A percentile compares a stretch with the other conserved stretches of the same genome.
Conservation (phyloP, 2,329 filamentous ascomycete species). For the Fusarium bulbicola region DNA sequence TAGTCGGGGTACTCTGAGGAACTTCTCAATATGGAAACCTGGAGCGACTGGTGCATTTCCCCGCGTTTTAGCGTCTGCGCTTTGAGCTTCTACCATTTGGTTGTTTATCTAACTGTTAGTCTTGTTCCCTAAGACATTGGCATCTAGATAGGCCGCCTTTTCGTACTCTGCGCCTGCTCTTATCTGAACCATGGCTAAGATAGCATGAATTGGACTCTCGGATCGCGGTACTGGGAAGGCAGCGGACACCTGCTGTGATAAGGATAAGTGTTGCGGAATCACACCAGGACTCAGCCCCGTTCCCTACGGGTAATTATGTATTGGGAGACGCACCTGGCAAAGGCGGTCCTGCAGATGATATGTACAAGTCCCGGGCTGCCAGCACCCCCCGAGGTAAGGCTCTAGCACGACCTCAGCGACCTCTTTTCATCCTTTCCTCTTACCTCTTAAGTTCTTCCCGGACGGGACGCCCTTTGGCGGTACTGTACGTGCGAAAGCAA, state of each 20-base stretch:
- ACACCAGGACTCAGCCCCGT: too few species aligned
- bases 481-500: fast-evolving
- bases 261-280: too few species aligned
- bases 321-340: fast-evolving
- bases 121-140: neutral
- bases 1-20: neutral
- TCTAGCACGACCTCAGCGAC: fast-evolving
- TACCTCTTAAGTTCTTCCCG: too few species aligned
- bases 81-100: neutral
- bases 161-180: neutral
- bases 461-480: too few species aligned
- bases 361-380: fast-evolving
- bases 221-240: fast-evolving
- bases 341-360: too few species aligned
- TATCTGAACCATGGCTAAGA: fast-evolving
- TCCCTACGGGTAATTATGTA: too few species aligned
- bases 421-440: neutral
- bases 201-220: too few species aligned
- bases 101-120: neutral
- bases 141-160: neutral
- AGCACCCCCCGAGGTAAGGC: too few species aligned
- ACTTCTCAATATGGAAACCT: neutral
- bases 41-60: neutral
- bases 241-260: neutral
- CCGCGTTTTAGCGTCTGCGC: neutral